Conservation (phyloP, 768 basidiomycete genomes). For the Termitomyces sp. region DNA sequence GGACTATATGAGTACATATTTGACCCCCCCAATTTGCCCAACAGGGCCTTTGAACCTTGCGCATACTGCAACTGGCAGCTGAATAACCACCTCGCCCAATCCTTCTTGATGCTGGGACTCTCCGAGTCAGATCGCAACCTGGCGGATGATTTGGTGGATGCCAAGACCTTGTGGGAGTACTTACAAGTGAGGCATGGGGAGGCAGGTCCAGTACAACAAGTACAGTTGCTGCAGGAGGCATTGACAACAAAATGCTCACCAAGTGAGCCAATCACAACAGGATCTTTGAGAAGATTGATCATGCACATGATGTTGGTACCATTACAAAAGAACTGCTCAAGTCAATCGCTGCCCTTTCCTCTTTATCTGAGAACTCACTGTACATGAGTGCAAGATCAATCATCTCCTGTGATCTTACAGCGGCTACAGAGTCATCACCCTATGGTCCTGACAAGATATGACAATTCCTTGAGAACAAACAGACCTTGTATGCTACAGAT, state of each 20-base stretch:
- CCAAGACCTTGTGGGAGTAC: background rate
- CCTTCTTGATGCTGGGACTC: background rate
- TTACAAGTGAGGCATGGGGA: background rate
- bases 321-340: background rate
- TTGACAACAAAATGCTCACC: background rate
- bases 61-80: background rate
- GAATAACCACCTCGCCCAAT: background rate
- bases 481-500: background rate
- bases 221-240: background rate
- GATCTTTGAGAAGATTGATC: background rate
- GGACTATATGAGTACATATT: background rate
- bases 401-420: background rate
- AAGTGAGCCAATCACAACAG: background rate
- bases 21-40: background rate
- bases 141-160: background rate
- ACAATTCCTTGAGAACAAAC: background rate
- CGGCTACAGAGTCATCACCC: background rate
- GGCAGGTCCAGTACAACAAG: background rate
- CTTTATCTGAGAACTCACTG: background rate
- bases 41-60: background rate
- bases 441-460: background rate
- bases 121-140: background rate
- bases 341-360: background rate
- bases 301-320: background rate
- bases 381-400: background rate